Conservation (phyloP, 1,284 basidiomycete species). For the Ustilago bromivora region DNA sequence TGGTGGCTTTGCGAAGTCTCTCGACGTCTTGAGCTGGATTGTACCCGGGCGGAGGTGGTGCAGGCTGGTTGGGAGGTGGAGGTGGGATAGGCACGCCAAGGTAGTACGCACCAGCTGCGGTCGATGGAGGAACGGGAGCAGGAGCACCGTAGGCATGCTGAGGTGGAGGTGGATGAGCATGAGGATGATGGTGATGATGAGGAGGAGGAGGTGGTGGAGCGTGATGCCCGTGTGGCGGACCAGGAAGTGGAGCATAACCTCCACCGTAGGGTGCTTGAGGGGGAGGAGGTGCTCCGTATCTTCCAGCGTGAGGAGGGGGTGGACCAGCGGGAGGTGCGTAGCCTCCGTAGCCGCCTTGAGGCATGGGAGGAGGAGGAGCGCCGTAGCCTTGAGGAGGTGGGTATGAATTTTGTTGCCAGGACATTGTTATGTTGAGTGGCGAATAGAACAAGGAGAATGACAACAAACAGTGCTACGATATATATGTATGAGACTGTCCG, state of each 20-base stretch:
- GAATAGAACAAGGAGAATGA: too few species aligned
- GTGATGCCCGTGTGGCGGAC: constrained; percentile 29
- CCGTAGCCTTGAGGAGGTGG: constrained; percentile 51
- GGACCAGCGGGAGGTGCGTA: constrained; percentile 30
- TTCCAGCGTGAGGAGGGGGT: constrained; percentile 30
- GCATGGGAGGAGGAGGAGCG: constrained; percentile 44
- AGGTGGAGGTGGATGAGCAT: constrained; percentile 16
- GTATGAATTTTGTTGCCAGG: constrained; percentile 50
- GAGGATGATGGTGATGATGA: constrained; percentile 10
- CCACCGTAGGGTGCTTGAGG: constrained; percentile 31
- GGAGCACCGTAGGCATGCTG: constrained; percentile 53
- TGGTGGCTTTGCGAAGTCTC: constrained; percentile 65
- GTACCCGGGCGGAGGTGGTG: constrained; percentile 59
- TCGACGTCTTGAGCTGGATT: constrained; percentile 63
- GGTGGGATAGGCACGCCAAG: constrained; percentile 61
- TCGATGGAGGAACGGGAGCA: constrained; percentile 29
- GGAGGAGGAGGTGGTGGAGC: constrained; percentile 17
- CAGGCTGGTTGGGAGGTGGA: constrained; percentile 58
- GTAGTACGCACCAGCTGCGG: constrained; percentile 46
- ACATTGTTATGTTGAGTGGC: constrained; percentile 21
- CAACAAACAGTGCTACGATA: too few species aligned
- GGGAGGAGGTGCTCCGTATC: constrained; percentile 36
- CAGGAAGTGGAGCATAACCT: constrained; percentile 40
- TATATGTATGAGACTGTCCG: neutral
- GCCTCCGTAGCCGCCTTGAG: constrained; percentile 46